Conservation (phyloP, 495 filamentous ascomycete species). For the Friedmanniomyces simplex region DNA sequence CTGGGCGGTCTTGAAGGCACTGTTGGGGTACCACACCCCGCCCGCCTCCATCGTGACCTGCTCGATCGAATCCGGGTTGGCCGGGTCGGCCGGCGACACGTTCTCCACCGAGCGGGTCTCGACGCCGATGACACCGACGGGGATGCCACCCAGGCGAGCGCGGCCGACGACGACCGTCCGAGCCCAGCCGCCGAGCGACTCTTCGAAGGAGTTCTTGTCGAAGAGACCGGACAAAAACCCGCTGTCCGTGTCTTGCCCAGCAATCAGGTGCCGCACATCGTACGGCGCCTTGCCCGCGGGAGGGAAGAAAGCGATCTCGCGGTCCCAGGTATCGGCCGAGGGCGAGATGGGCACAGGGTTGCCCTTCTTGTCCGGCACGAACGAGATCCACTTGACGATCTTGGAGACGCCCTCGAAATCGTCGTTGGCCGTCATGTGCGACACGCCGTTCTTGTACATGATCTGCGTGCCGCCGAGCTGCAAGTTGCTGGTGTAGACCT, state of each 20-base stretch:
- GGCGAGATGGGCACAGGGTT: constrained; percentile 80
- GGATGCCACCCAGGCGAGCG: constrained; percentile 93
- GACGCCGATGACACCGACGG: constrained; percentile 95
- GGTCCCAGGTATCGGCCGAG: constrained; percentile 82
- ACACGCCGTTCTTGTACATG: constrained; percentile 99
- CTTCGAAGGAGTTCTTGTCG: constrained; percentile 92
- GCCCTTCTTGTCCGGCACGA: constrained; percentile 86
- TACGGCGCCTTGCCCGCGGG: constrained; percentile 83
- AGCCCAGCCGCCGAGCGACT: constrained; percentile 94
- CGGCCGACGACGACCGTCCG: constrained; percentile 93
- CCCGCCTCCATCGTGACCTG: constrained; percentile 87
- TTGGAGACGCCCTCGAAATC: constrained; percentile 97
- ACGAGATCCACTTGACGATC: constrained; percentile 96
- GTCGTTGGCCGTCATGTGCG: constrained; percentile 94
- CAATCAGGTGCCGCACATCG: constrained; percentile 88
- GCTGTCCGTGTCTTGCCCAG: constrained; percentile 77
- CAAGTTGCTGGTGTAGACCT: constrained; percentile 97
- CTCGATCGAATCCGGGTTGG: constrained; percentile 96
- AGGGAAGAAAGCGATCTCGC: constrained; percentile 65
- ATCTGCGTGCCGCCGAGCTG: constrained; percentile 99
- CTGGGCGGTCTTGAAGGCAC: constrained; percentile 98
- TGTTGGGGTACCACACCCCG: constrained; percentile 99
- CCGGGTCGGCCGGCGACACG: constrained; percentile 92
- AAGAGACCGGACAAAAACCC: constrained; percentile 87
- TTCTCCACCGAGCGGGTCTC: constrained; percentile 96